Evolutionary conservation across 2,329 filamentous ascomycete genomes (phyloP).

Genomic region (Penicillium expansum): DNA sequence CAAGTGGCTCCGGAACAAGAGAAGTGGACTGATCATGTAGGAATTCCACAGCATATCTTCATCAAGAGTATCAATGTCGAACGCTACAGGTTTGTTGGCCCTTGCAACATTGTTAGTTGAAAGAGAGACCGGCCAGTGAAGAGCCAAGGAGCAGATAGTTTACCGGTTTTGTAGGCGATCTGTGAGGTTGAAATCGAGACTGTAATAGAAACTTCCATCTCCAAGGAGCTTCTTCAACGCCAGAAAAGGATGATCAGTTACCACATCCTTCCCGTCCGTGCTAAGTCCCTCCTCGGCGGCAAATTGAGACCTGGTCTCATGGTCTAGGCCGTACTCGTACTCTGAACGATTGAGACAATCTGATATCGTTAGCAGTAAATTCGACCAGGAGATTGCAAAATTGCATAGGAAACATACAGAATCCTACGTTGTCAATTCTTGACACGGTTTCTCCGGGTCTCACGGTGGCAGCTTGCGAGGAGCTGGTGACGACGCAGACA

Average conservation of each 20-base stretch:
- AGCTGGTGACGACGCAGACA: slow-evolving; percentile 80
- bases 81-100: slow-evolving; percentile 70
- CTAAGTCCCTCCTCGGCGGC: slow-evolving; percentile 53
- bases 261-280: slow-evolving; percentile 63
- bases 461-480: slow-evolving; percentile 74
- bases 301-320: slow-evolving; percentile 54
- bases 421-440: slow-evolving; percentile 81
- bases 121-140: not conserved
- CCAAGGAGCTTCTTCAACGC: slow-evolving; percentile 88
- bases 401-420: slow-evolving; percentile 50
- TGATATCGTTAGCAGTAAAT: slow-evolving; percentile 23
- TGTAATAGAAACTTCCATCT: slow-evolving; percentile 96
- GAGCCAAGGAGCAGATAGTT: slow-evolving; percentile 16
- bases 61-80: slow-evolving; percentile 90
- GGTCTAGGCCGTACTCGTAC: slow-evolving; percentile 72
- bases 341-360: slow-evolving; percentile 84
- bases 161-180: slow-evolving; percentile 87
- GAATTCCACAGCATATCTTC: slow-evolving; percentile 96
- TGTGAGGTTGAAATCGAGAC: slow-evolving; percentile 95
- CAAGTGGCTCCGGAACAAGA: slow-evolving; percentile 82
- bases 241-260: slow-evolving; percentile 82
- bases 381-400: not conserved
- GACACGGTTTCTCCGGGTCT: slow-evolving; percentile 86
- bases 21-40: slow-evolving; percentile 92
- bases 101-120: slow-evolving; percentile 43